phyloP scores from a whole-genome alignment of 228 moss, liverwort and hornwort genomes.

The Sphagnum fallax region DNA sequence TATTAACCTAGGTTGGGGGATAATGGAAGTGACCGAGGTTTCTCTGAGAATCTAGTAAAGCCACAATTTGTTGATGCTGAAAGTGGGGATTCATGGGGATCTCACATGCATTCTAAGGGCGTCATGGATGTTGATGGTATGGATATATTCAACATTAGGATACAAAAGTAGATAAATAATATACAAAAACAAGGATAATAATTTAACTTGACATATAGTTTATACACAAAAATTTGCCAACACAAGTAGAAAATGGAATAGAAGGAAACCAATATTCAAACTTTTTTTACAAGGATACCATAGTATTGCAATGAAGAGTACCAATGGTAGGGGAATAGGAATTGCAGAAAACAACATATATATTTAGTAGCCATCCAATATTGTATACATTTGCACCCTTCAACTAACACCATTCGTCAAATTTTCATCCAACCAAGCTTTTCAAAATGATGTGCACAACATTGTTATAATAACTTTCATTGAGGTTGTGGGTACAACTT shows the following conservation, averaged over 20 bases:
- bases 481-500: background rate
- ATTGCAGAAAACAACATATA: constrained; percentile 45
- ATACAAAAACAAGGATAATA: background rate
- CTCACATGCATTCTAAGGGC: constrained; percentile 46
- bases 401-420: constrained; percentile 66
- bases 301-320: constrained; percentile 53
- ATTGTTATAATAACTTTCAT: background rate
- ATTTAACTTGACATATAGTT: background rate
- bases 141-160: background rate
- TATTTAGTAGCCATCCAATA: constrained; percentile 61
- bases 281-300: constrained; percentile 60
- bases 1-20: constrained; percentile 82
- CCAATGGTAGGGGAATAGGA: constrained; percentile 56
- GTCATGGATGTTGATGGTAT: constrained; percentile 67
- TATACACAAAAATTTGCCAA: constrained; percentile 9
- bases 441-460: background rate
- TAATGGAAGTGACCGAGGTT: constrained; percentile 71
- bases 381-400: constrained; percentile 57
- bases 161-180: background rate
- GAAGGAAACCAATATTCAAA: constrained; percentile 26
- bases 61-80: constrained; percentile 96
- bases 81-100: constrained; percentile 69
- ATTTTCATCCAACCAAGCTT: background rate
- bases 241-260: background rate
- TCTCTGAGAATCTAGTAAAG: constrained; percentile 85